These are phyloP conservation scores for Fusarium miscanthi DNA, from an alignment of 2,329 filamentous ascomycete genomes.

Conservation along the genomic window DNA sequence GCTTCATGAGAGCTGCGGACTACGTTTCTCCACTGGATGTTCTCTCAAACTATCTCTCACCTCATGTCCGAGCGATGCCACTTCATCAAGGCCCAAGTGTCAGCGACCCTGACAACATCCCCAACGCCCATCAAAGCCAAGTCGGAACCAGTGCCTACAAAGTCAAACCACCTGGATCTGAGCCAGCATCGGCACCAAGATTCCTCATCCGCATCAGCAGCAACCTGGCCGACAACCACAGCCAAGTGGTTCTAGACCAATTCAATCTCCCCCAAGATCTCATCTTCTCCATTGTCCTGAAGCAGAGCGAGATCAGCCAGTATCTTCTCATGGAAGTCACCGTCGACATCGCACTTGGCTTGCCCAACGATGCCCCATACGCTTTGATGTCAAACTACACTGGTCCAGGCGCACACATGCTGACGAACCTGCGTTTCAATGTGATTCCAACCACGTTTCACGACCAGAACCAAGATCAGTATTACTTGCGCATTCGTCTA, in stretches of 20 bases:
- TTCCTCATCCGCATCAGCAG: neutral
- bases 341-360: neutral
- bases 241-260: neutral
- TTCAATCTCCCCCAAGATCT: neutral
- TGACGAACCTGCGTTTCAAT: constrained; percentile 4
- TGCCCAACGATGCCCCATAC: neutral
- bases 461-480: neutral
- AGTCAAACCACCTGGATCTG: neutral
- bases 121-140: fast-evolving
- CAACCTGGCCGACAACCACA: neutral
- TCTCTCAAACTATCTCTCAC: neutral
- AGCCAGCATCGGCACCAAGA: neutral
- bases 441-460: neutral
- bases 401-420: neutral
- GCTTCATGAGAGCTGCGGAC: neutral
- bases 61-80: neutral
- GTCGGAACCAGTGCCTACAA: fast-evolving
- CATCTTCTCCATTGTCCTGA: neutral
- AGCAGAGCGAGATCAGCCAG: neutral
- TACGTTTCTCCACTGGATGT: neutral
- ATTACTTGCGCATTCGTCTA: neutral
- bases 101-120: neutral
- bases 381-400: neutral
- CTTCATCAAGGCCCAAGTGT: neutral
- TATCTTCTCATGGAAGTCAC: neutral